These are phyloP conservation scores for Samsoniella hepiali DNA, from an alignment of 2,329 filamentous ascomycete species.

Conservation along the genomic window DNA sequence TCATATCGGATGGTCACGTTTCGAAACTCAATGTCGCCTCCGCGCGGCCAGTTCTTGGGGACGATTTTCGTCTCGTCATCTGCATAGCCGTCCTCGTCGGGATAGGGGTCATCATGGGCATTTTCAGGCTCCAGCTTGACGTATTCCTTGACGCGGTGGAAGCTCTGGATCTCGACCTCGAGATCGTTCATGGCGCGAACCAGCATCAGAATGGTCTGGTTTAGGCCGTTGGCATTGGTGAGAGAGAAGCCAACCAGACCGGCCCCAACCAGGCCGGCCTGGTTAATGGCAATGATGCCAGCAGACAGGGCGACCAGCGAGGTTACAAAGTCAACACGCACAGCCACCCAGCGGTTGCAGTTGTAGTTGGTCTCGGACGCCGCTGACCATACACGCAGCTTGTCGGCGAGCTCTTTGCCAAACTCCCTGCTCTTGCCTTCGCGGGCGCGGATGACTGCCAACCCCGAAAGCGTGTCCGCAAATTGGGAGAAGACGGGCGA, in stretches of 20 bases:
- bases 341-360: conserved; percentile 55
- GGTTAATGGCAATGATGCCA: conserved; percentile 50
- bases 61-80: conserved; percentile 38
- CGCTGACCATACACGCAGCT: conserved; percentile 45
- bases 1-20: conserved; percentile 49
- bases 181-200: conserved; percentile 54
- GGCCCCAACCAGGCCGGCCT: conserved; percentile 45
- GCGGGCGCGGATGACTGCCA: conserved; percentile 50
- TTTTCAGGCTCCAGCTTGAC: conserved; percentile 45
- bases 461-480: conserved; percentile 48
- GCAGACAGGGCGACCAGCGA: conserved; percentile 50
- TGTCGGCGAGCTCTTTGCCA: conserved; percentile 46
- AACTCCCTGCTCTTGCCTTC: conserved; percentile 48
- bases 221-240: conserved; percentile 53
- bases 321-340: conserved; percentile 53
- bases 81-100: conserved; percentile 38
- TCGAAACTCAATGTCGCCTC: conserved; percentile 49
- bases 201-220: conserved; percentile 48
- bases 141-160: conserved; percentile 49
- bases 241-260: conserved; percentile 56
- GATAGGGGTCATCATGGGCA: conserved; percentile 39
- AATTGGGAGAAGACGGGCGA: conserved; percentile 58
- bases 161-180: conserved; percentile 51
- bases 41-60: conserved; percentile 43
- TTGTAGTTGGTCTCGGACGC: conserved; percentile 51